Conservation (phyloP, 164 flowering plant species). For the Vitis vinifera region ASM3070453v1 NC_081806.1:2270001-2270500, state of each 20-base stretch:
- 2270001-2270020: conserved; percentile 12
- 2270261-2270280: conserved; percentile 14
- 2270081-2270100: conserved; percentile 10
- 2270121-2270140: conserved; percentile 13
- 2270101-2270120: conserved; percentile 11
- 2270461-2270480: too few species aligned
- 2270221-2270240: conserved; percentile 6
- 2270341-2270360: conserved; percentile 7
- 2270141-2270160: conserved; percentile 14
- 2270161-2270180: conserved; percentile 14
- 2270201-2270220: not conserved
- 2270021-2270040: conserved; percentile 11
- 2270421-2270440: too few species aligned
- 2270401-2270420: not conserved
- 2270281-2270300: conserved; percentile 2
- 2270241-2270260: conserved; percentile 14
- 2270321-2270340: conserved; percentile 7
- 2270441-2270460: too few species aligned
- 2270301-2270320: conserved; percentile 14
- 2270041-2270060: conserved; percentile 12
- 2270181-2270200: not conserved
- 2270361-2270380: not conserved
- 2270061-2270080: conserved; percentile 11
- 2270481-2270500: too few species aligned
- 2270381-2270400: not conserved